These are phyloP conservation scores for Thraustochytrium aureum DNA, from an alignment of 352 stramenopile species.

Conservation along the genomic window DNA sequence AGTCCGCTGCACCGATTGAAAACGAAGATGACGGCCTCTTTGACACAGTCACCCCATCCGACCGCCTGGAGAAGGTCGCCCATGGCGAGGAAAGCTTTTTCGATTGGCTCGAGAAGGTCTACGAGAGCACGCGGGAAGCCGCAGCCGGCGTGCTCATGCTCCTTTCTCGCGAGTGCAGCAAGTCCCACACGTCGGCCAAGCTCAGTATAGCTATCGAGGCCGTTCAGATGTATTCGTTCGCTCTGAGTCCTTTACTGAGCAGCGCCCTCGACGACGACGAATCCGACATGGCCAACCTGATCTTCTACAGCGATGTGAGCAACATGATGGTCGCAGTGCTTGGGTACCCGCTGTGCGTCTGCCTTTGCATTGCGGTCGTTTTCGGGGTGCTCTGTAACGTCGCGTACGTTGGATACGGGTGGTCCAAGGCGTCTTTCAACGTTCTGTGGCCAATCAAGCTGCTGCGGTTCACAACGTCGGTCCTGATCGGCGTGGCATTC, in stretches of 20 bases:
- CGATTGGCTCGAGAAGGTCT: conserved; percentile 20
- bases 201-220: conserved; percentile 23
- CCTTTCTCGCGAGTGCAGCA: conserved; percentile 28
- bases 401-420: conserved; percentile 37
- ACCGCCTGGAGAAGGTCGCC: not conserved
- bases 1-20: too few species aligned
- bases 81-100: conserved; percentile 10
- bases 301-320: too few species aligned
- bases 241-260: conserved; percentile 8
- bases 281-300: not conserved
- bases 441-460: conserved; percentile 52
- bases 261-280: not conserved
- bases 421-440: conserved; percentile 35
- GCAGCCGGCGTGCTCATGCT: conserved; percentile 28
- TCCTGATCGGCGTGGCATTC: conserved; percentile 45
- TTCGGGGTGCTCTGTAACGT: conserved; percentile 2
- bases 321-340: too few species aligned
- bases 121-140: not conserved
- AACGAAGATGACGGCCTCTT: too few species aligned
- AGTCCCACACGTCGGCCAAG: not conserved
- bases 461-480: not conserved
- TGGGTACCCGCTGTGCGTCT: too few species aligned
- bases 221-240: conserved; percentile 30
- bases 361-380: conserved; percentile 6
- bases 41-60: too few species aligned